Percentiles rank a stretch among this genome's conserved stretches.
These are phyloP conservation scores for Sonneratia caseolaris DNA, from an alignment of 345 rosid genomes.

Conservation along the genomic window DNA sequence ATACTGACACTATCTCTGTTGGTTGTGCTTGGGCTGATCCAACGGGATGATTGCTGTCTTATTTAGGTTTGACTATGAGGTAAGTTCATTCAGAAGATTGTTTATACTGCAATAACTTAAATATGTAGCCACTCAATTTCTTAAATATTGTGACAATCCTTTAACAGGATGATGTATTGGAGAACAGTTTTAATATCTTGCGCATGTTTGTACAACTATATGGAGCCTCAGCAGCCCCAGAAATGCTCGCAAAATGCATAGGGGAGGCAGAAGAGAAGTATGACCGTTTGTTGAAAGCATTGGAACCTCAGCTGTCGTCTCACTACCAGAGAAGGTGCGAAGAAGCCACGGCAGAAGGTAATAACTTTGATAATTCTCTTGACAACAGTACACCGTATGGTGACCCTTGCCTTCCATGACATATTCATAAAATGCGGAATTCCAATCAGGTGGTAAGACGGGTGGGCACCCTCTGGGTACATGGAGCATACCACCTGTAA, in stretches of 20 bases:
- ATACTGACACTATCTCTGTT: background rate
- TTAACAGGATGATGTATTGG: slow-evolving; percentile 68
- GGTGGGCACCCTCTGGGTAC: slow-evolving; percentile 61
- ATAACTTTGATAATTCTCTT: background rate
- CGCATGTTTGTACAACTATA: slow-evolving; percentile 76
- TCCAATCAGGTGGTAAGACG: slow-evolving; percentile 40
- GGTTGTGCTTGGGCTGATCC: background rate
- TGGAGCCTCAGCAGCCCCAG: slow-evolving; percentile 60
- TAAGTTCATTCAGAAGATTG: slow-evolving; percentile 10
- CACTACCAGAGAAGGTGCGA: slow-evolving; percentile 65
- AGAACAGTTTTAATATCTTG: slow-evolving; percentile 67
- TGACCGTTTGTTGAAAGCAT: slow-evolving; percentile 30
- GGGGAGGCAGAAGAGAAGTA: slow-evolving; percentile 69
- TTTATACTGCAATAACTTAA: no score
- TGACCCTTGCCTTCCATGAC: background rate
- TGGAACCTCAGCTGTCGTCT: slow-evolving; percentile 53
- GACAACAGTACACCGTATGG: background rate
- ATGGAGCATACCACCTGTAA: slow-evolving; percentile 65
- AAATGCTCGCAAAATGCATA: slow-evolving; percentile 63
- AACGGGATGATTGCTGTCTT: background rate
- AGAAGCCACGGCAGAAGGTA: slow-evolving; percentile 87
- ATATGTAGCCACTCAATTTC: background rate
- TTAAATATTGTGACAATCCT: slow-evolving; percentile 7
- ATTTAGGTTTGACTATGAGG: slow-evolving; percentile 83
- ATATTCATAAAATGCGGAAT: background rate